These are phyloP conservation scores for Cicer cuneatum DNA, from an alignment of 306 rosid species.

Conservation along the genomic window DNA sequence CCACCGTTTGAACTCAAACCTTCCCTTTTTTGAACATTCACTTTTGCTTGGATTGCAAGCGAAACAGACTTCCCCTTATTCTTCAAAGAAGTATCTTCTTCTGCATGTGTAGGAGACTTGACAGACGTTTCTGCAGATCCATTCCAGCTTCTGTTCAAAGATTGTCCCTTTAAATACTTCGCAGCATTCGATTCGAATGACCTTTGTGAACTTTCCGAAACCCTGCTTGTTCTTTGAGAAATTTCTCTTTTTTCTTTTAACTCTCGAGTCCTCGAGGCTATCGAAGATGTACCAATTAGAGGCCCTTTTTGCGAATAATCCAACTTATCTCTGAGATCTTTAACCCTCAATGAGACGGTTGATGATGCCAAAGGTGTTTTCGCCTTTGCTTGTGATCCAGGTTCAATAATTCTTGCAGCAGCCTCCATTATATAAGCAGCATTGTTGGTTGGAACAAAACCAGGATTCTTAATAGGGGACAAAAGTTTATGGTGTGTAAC, in stretches of 20 bases:
- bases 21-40: constrained; percentile 92
- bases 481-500: constrained; percentile 88
- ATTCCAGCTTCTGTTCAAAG: constrained; percentile 89
- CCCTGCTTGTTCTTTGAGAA: constrained; percentile 58
- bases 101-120: constrained; percentile 51
- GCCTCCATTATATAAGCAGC: constrained; percentile 97
- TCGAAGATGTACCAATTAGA: constrained; percentile 61
- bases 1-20: constrained; percentile 63
- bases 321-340: constrained; percentile 73
- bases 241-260: constrained; percentile 65
- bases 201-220: constrained; percentile 63
- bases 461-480: constrained; percentile 87
- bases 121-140: constrained; percentile 70
- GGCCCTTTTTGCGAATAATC: constrained; percentile 70
- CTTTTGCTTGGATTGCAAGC: constrained; percentile 97
- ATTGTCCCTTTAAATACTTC: constrained; percentile 80
- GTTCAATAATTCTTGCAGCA: constrained; percentile 89
- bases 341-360: constrained; percentile 70
- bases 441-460: constrained; percentile 75
- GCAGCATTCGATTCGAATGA: constrained; percentile 75
- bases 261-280: constrained; percentile 59
- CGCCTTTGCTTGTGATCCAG: constrained; percentile 64
- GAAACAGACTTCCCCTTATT: constrained; percentile 81
- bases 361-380: constrained; percentile 68
- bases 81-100: constrained; percentile 58